phyloP scores from a whole-genome alignment of 2,329 filamentous ascomycete genomes.

The Esteya vermicola region DNA sequence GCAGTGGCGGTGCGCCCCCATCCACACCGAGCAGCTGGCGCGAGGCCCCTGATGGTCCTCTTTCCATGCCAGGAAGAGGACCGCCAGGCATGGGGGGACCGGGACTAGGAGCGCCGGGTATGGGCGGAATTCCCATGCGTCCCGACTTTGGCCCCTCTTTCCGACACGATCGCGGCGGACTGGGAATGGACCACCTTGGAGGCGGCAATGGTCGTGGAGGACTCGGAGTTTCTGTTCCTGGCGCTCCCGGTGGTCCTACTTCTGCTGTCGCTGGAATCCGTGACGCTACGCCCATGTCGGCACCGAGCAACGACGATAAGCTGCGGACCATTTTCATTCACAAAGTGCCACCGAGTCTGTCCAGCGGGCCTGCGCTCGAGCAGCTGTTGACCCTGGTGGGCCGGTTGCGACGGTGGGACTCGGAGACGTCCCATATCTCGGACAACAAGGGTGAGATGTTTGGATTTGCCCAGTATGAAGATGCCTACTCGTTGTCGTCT shows the following conservation, averaged over 20 bases:
- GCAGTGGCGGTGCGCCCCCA: constrained; percentile 30
- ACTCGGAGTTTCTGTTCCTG: too few relatives aligned
- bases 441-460: constrained; percentile 74
- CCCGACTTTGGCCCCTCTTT: constrained; percentile 29
- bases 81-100: too few relatives aligned
- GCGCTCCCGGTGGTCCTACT: background rate
- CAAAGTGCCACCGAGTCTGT: constrained; percentile 65
- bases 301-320: constrained; percentile 81
- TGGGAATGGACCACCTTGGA: constrained; percentile 47
- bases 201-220: constrained; percentile 23
- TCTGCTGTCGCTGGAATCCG: background rate
- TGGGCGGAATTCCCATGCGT: too few relatives aligned
- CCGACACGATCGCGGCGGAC: constrained; percentile 43
- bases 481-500: constrained; percentile 71
- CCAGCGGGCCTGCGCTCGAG: constrained; percentile 67
- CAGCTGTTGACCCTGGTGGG: constrained; percentile 65
- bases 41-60: too few relatives aligned
- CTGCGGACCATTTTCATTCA: constrained; percentile 82
- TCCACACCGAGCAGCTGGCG: too few relatives aligned
- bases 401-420: constrained; percentile 71
- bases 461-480: constrained; percentile 92
- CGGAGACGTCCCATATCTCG: constrained; percentile 43
- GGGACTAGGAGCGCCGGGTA: too few relatives aligned
- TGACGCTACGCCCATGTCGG: too few relatives aligned
- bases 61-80: too few relatives aligned